A percentile compares a stretch with the other conserved stretches of the same genome.
phyloP scores from a whole-genome alignment of 2,329 filamentous ascomycete species.

The Curvularia verruculosa region DNA sequence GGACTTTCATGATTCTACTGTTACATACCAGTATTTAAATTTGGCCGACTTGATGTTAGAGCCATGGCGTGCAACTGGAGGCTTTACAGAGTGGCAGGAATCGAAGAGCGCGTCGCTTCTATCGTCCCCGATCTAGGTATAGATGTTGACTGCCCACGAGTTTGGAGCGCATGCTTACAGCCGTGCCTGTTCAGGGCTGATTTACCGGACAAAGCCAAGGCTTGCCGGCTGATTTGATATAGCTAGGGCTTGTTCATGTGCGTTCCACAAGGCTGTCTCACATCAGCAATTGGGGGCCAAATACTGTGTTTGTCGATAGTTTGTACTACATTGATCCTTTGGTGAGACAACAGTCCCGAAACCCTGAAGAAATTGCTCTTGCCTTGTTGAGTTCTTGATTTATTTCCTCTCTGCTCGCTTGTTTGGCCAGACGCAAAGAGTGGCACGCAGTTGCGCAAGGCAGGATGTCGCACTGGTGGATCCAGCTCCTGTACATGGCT shows the following conservation, averaged over 20 bases:
- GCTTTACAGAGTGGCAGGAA: background rate
- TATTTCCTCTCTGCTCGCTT: background rate
- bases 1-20: background rate
- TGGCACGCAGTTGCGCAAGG: background rate
- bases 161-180: background rate
- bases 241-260: background rate
- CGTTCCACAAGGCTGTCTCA: background rate
- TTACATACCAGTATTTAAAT: background rate
- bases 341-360: background rate
- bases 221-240: background rate
- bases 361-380: background rate
- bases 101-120: background rate
- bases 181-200: background rate
- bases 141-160: background rate
- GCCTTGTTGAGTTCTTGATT: background rate
- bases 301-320: background rate
- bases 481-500: too few relatives aligned
- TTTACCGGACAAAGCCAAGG: background rate
- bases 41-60: background rate
- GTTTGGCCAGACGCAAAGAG: background rate
- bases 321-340: background rate
- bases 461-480: background rate
- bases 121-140: background rate
- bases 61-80: background rate
- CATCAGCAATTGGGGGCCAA: background rate